Percentiles rank a stretch among this genome's conserved stretches.
Conservation (phyloP, 768 basidiomycete genomes). For the Fomitopsis pulvina region DNA sequence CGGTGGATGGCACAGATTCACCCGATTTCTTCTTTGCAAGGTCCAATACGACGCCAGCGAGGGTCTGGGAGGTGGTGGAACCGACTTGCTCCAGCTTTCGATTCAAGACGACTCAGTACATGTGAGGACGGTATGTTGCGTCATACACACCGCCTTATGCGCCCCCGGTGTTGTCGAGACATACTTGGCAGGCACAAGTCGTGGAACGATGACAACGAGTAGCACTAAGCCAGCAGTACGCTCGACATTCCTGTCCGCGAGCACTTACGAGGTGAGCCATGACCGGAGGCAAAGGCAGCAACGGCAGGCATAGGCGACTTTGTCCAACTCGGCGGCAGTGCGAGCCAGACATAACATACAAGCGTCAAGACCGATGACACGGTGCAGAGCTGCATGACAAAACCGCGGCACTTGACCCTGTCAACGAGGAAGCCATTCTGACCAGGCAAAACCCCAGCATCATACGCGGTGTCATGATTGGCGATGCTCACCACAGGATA, state of each 20-base stretch:
- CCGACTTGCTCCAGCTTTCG: constrained; percentile 68
- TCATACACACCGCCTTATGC: constrained; percentile 63
- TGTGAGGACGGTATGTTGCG: neutral
- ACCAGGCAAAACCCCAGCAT: neutral
- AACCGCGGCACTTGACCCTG: constrained; percentile 44
- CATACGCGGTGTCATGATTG: neutral
- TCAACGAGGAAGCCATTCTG: constrained; percentile 68
- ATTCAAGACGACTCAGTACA: neutral
- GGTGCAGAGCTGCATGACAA: constrained; percentile 51
- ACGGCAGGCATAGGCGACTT: constrained; percentile 55
- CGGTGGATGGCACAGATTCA: neutral
- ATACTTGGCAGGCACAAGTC: constrained; percentile 62
- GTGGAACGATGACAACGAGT: constrained; percentile 68
- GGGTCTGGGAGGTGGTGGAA: constrained; percentile 63
- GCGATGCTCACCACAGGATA: constrained; percentile 56
- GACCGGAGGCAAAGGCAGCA: constrained; percentile 53
- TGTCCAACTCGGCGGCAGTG: constrained; percentile 51
- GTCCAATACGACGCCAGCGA: constrained; percentile 67
- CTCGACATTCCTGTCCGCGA: neutral
- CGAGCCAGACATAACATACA: constrained; percentile 60
- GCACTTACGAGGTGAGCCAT: constrained; percentile 61
- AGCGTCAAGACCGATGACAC: constrained; percentile 55
- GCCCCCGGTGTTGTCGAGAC: constrained; percentile 73
- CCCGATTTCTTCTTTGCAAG: constrained; percentile 24
- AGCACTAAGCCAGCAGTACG: constrained; percentile 40